Evolutionary conservation across 1,139 yeast species (phyloP).

Genomic region (Spathaspora sp.): DNA sequence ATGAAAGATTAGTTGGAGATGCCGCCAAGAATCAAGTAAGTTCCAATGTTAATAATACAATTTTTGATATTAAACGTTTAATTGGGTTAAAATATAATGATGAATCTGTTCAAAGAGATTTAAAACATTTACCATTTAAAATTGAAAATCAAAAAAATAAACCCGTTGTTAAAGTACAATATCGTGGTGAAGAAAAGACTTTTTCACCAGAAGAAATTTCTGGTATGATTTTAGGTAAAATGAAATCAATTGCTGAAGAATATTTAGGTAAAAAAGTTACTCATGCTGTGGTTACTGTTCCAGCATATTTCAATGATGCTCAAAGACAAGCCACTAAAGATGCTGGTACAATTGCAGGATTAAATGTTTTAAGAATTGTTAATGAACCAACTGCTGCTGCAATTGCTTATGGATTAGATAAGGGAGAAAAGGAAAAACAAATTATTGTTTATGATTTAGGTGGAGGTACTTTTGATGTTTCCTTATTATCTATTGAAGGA

Average conservation of each 20-base stretch:
- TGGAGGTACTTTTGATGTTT: slow-evolving; percentile 57
- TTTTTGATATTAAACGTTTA: slow-evolving; percentile 83
- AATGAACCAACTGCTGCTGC: slow-evolving; percentile 99
- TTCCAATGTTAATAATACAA: slow-evolving; percentile 73
- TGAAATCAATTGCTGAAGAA: slow-evolving; percentile 93
- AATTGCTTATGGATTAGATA: slow-evolving; percentile 94
- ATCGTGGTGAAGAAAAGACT: slow-evolving; percentile 62
- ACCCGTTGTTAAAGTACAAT: slow-evolving; percentile 76
- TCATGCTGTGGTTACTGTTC: slow-evolving; percentile 95
- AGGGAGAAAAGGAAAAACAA: slow-evolving; percentile 54
- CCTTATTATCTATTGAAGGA: slow-evolving; percentile 50
- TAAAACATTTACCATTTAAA: slow-evolving; percentile 77
- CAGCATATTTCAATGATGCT: slow-evolving; percentile 97
- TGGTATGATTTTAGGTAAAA: slow-evolving; percentile 87
- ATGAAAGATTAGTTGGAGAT: slow-evolving; percentile 89
- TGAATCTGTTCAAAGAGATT: slow-evolving; percentile 75
- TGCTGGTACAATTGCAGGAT: slow-evolving; percentile 96
- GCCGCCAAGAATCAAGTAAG: slow-evolving; percentile 95
- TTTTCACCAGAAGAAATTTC: slow-evolving; percentile 91
- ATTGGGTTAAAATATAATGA: slow-evolving; percentile 80
- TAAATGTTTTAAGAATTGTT: slow-evolving; percentile 90
- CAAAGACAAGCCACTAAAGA: slow-evolving; percentile 99
- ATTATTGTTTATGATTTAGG: slow-evolving; percentile 53
- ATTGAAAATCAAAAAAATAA: slow-evolving; percentile 70
- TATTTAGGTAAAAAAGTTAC: slow-evolving; percentile 86